Base-by-base conservation (phyloP, 176 grass and related monocot species). In the Cenchrus fungigraminus region DNA sequence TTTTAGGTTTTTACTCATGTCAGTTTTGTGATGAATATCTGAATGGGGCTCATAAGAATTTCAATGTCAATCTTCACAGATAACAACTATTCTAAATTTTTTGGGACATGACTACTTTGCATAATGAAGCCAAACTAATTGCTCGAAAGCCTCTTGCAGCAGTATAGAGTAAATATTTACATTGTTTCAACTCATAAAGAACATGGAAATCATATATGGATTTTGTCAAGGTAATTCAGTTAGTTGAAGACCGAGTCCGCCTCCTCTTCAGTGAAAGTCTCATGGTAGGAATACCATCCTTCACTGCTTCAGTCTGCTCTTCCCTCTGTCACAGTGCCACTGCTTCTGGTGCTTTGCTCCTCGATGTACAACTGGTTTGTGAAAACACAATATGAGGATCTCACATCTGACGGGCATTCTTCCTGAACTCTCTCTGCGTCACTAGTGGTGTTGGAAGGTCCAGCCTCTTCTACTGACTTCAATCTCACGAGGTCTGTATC, bases 191-290 rank as follows among this genome's bases (percentile, higher is more conserved):
- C 25, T 28, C 29, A 25, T 57, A 65, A 16, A 16, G 14, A 22
- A n/a, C 57, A 60, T 1, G 40, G 2, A 6, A 5, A 14, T 4
- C 34, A 46, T 80, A 8, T 16, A 15, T 25, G 9, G 19, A 83
- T 88, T 47, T 51, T 59, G 17, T 46, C 28, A 59, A 80, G 45
- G 46, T 22, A 56, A 64, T 53, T 89, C 78, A 89, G 56, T 86
- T 82, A 25, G 83, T 92, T 55, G 88, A 94, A 87, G 11, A 51
- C 45, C 6, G 45, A 53, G 76, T 90, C 78, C 86, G 68, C 64
- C 83, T 92, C 82, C 86, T 91, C 86, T 89, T 94, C 46, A 92
- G 83, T 61, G 44, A 79, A 76, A 63, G 86, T 68, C 77, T 89
- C 65, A 82, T 94, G 22, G 12, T 73, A 43, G 46, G 45, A 22